These are phyloP conservation scores for Oryza longistaminata DNA, from an alignment of 176 grass and related monocot genomes.

Conservation along the genomic window DNA sequence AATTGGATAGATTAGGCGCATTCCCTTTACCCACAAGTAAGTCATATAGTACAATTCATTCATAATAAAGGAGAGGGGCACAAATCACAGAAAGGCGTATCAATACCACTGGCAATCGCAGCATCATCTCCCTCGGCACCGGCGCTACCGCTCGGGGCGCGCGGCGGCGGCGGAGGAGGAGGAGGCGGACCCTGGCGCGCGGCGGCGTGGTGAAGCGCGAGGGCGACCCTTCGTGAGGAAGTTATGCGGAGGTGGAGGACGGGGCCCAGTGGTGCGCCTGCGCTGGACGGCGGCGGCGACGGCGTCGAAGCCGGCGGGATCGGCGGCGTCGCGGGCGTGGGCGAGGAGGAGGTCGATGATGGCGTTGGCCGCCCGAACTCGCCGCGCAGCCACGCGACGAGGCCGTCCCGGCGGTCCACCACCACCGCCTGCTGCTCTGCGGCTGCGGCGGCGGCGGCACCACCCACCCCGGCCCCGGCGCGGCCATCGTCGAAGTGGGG, in stretches of 20 bases:
- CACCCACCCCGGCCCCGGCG: not conserved
- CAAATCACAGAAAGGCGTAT: not conserved
- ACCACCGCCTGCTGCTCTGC: not conserved
- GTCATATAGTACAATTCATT: not conserved
- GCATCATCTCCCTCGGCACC: not conserved
- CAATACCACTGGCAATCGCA: not conserved
- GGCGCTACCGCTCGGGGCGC: not conserved
- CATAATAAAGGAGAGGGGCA: not conserved
- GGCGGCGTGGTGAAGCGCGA: slow-evolving; percentile 51
- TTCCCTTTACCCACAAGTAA: too few relatives aligned
- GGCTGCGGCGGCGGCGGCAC: not conserved
- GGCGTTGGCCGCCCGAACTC: slow-evolving; percentile 62
- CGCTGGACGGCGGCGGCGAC: slow-evolving; percentile 36
- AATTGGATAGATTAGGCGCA: too few relatives aligned
- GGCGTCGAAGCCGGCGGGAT: slow-evolving; percentile 42
- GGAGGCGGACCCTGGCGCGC: not conserved
- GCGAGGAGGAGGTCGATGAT: slow-evolving; percentile 51
- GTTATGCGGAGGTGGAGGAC: slow-evolving; percentile 55
- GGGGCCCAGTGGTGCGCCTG: slow-evolving; percentile 49
- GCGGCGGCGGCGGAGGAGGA: not conserved
- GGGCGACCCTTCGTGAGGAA: slow-evolving; percentile 42
- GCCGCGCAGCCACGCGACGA: slow-evolving; percentile 51
- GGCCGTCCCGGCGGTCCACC: slow-evolving; percentile 42
- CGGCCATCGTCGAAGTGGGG: not conserved
- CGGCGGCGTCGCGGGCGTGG: slow-evolving; percentile 24